Base-by-base conservation (phyloP, 2,329 filamentous ascomycete species). In the Truncatella angustata region DNA sequence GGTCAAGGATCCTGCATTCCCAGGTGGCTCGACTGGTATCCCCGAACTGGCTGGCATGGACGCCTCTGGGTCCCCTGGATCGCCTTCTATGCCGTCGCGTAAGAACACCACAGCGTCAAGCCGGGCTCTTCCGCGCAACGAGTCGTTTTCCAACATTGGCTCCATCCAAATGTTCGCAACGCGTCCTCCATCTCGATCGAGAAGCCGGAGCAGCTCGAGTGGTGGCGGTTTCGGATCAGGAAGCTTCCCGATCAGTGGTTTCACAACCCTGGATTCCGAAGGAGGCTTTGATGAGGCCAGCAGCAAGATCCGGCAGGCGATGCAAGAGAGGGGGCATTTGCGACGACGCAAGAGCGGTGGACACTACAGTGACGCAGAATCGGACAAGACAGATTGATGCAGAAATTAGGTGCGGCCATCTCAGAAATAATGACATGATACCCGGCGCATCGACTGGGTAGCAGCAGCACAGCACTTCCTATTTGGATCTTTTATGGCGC, bases 91-190 rank as follows among this genome's bases (percentile, higher is more conserved):
- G 53, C 67, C 74, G 58, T 71, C 69, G 40, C 73, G 73, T 50
- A 73, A 72, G 70, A 79, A 67, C 71, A 86, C 75, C 20, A 81
- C 75, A 24, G 72, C 73, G 58, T 81, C 78, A 26, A 80, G 78
- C 62, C 74, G 76, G 16, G 73, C 75, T 2, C 74, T 81, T 58
- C 92, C 93, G 7, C 86, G 89, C 54, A 97, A 96, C 73, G 94
- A 97, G 71, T 94, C 90, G 0, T 97, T 97, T 73, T 87, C 87
- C 70, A 93, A 97, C 68, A 87, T 97, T 57, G 88, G 90, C 11
- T 85, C 82, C 45, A 87, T 96, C 59, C 90, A 88, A 55, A 87
- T 99, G 72, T 99, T 97, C 73, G 91, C 92, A 3, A 94, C 90
- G 14, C 81, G 90, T 26, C 91, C 92, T 4, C 81, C 87, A n/a